Percentiles rank a stretch among this genome's conserved stretches.
Evolutionary conservation across 192 early-diverging fungal species (phyloP).

Genomic region (Phycomyces blakesleeanus): DNA sequence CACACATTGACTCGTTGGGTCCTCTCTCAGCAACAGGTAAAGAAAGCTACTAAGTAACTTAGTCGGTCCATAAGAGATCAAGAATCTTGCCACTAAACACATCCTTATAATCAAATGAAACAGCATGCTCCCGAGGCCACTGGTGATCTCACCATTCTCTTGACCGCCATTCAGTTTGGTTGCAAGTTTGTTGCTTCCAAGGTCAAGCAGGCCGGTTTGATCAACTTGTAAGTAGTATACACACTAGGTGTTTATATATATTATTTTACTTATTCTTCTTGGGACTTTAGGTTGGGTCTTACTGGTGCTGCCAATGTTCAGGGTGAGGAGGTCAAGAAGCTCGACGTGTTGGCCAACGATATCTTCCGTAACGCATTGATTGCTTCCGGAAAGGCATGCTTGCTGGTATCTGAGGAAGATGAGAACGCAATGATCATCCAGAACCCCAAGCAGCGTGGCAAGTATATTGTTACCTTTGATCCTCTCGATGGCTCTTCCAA

Average conservation of each 20-base stretch:
- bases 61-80: no score
- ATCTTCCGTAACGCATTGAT: constrained; percentile 95
- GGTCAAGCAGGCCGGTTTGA: constrained; percentile 91
- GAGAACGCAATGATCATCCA: constrained; percentile 91
- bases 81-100: no score
- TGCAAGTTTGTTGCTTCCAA: constrained; percentile 98
- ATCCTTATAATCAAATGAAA: no score
- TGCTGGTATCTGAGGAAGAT: constrained; percentile 96
- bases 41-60: no score
- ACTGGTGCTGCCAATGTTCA: constrained; percentile 86
- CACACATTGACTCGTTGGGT: constrained; percentile 92
- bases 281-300: constrained; percentile 66
- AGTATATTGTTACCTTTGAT: constrained; percentile 97
- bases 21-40: constrained; percentile 82
- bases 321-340: constrained; percentile 93
- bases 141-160: constrained; percentile 90
- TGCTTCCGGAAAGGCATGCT: constrained; percentile 83
- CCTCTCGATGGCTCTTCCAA: constrained; percentile 96
- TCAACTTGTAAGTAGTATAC: constrained; percentile 89
- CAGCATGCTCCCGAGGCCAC: constrained; percentile 62
- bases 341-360: constrained; percentile 95
- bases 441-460: constrained; percentile 63
- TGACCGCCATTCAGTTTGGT: constrained; percentile 86
- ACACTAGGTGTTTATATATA: no score
- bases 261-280: background rate